phyloP scores from a whole-genome alignment of 371 early-diverging fungal genomes.

The Enteropsectra breve region DNA sequence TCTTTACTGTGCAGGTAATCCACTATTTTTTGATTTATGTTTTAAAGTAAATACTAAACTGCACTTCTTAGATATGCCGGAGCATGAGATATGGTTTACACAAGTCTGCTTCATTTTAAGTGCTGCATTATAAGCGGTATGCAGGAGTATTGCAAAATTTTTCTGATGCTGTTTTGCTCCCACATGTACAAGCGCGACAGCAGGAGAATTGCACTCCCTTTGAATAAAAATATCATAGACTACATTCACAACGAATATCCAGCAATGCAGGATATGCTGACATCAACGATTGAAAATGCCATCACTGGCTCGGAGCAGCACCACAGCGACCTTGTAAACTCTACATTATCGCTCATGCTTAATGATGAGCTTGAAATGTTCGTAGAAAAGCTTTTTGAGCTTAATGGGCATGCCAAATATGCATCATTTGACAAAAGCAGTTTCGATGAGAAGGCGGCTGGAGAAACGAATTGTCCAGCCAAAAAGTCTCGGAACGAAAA shows the following conservation, averaged over 20 bases:
- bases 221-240: background rate
- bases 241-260: background rate
- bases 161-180: too few relatives aligned
- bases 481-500: background rate
- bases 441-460: too few relatives aligned
- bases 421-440: slow-evolving; percentile 29
- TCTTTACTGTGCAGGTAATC: too few relatives aligned
- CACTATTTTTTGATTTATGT: too few relatives aligned
- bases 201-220: too few relatives aligned
- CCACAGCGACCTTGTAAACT: slow-evolving; percentile 21
- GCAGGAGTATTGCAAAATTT: too few relatives aligned
- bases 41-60: too few relatives aligned
- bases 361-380: slow-evolving; percentile 39
- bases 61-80: too few relatives aligned
- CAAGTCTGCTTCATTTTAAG: too few relatives aligned
- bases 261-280: background rate
- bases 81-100: too few relatives aligned
- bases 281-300: background rate
- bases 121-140: too few relatives aligned
- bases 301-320: slow-evolving; percentile 11
- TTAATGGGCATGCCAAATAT: slow-evolving; percentile 47
- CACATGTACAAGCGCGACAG: too few relatives aligned
- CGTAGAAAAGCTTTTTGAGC: slow-evolving; percentile 50
- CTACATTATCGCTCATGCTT: slow-evolving; percentile 38
- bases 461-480: background rate